Evolutionary conservation across 2,329 filamentous ascomycete species (phyloP), one percentile per base, ranked within the genome.

Genomic region (Curvularia hawaiiensis): DNA sequence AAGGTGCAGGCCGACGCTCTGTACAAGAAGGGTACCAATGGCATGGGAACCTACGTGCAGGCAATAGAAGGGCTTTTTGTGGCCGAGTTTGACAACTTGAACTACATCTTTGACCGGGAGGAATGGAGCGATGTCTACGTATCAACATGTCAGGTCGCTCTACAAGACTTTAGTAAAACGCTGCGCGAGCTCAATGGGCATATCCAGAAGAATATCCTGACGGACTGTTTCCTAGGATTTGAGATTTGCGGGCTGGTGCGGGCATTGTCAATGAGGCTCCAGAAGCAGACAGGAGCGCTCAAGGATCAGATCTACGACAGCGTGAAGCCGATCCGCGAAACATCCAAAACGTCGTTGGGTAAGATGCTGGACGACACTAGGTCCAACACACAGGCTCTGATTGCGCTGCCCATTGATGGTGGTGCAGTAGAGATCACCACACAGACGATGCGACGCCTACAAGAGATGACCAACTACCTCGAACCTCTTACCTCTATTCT

Each of bases 221-320:
- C 92, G 0, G 95, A 99, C 75, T 98, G 94, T 77, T 98, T 91
- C 74, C 84, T 99, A 48, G 92, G 92, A 8, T 99, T 96, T 74
- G 95, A 99, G 73, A 91, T 98, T 31, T 91, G 96, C 31, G 94
- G 97, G 69, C 91, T 97, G 59, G 87, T 98, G 46, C 90, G 91
- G 0, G 85, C 84, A 12, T 83, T 97, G 47, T 92, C 92, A 2
- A 88, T 88, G 54, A 88, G 89, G 39, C 80, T 99, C 4, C 94
- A 97, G 62, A 84, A 85, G 4, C 88, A 89, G 60, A 96, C 92
- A 0, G 92, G 92, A 2, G 92, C 97, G 69, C 83, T 97, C 56
- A 97, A 97, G 73, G 82, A 85, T 30, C 85, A 91, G 6, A 85
- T 99, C 50, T 88, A 91, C 5, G 91, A 96, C 53, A 91, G 92